Evolutionary conservation across 805 yeast species (phyloP), one percentile per base, ranked within the genome.

Genomic region (Myxozyma melibiosi): DNA sequence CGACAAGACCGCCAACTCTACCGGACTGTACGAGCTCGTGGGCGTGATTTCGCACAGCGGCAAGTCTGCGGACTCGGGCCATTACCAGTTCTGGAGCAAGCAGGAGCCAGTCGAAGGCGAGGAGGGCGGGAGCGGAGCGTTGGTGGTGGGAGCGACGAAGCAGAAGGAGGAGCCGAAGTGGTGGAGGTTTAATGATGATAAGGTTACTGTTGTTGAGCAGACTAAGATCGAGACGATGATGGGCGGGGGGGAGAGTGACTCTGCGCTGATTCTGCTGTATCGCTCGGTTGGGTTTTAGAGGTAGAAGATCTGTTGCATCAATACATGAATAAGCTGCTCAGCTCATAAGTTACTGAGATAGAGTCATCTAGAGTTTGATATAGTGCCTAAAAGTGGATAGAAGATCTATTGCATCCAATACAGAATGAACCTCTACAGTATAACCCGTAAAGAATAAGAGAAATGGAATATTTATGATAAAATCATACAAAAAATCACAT

Each of bases 231-330:
- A 90, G 71, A 73, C 80, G 55, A 78, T 94, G 64, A 88, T 97
- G 4, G 99, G 99, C 42, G 99, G 99, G 55, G 97, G 98, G 56
- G 99, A 95, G 75, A 57, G 96, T 66, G 99, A 94, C 73, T 84
- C 94, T 67, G 99, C 99, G 1, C 80, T 94, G 71, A 85, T 94
- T 54, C 78, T 92, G 65, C 74, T 94, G 53, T 94, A 94, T 76
- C 86, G 85, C 70, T 95, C 90, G 5, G 81, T 86, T 63, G 96
- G 92, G 18, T 74, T 86, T 64, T 79, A 53, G 42, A 33, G 42
- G 52, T 46, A n/a, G n/a, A n/a, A n/a, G n/a, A n/a, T n/a, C n/a
- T 45, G 13, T 31, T 37, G 40, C 18, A 34, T 34, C n/a, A n/a
- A n/a, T n/a, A n/a, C n/a, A n/a, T n/a, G n/a, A n/a, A n/a, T n/a